A percentile compares a stretch with the other conserved stretches of the same genome.
These are phyloP conservation scores for Colletotrichum sojae DNA, from an alignment of 2,329 filamentous ascomycete species.

Conservation along the genomic window DNA sequence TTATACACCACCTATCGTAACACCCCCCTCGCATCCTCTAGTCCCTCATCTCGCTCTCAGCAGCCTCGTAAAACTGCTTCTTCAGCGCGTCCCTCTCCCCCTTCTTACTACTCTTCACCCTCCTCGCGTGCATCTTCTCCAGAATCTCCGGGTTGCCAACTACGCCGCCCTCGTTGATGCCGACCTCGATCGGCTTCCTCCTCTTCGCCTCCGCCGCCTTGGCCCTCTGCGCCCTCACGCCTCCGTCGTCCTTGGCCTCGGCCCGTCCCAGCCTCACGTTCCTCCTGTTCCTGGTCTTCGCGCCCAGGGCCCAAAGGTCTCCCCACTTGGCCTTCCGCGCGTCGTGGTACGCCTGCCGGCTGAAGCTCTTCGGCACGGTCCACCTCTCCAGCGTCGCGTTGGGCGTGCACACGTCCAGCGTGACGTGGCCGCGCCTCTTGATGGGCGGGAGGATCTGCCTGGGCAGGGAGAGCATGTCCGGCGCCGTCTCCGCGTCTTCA, in stretches of 20 bases:
- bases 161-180: constrained; percentile 49
- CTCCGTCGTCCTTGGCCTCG: constrained; percentile 58
- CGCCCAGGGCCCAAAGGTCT: constrained; percentile 94
- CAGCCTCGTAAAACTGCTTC: constrained; percentile 46
- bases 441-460: constrained; percentile 84
- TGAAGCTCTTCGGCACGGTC: constrained; percentile 88
- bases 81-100: constrained; percentile 55
- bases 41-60: constrained; percentile 46
- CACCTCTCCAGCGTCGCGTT: constrained; percentile 90
- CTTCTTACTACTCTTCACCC: constrained; percentile 59
- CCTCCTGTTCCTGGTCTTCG: constrained; percentile 82
- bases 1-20: constrained; percentile 26
- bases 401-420: constrained; percentile 91
- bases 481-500: constrained; percentile 62
- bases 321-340: constrained; percentile 93
- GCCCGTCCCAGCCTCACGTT: constrained; percentile 71
- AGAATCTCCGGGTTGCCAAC: constrained; percentile 43
- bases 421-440: constrained; percentile 90
- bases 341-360: constrained; percentile 88
- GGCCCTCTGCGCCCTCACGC: constrained; percentile 55
- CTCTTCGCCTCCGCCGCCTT: constrained; percentile 47
- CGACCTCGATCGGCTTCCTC: constrained; percentile 58
- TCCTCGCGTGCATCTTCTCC: constrained; percentile 55
- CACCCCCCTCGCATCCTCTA: constrained; percentile 35
- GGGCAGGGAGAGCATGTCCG: constrained; percentile 79